Conservation (phyloP, 2,329 filamentous ascomycete genomes). For the Microdochium paspali region DNA sequence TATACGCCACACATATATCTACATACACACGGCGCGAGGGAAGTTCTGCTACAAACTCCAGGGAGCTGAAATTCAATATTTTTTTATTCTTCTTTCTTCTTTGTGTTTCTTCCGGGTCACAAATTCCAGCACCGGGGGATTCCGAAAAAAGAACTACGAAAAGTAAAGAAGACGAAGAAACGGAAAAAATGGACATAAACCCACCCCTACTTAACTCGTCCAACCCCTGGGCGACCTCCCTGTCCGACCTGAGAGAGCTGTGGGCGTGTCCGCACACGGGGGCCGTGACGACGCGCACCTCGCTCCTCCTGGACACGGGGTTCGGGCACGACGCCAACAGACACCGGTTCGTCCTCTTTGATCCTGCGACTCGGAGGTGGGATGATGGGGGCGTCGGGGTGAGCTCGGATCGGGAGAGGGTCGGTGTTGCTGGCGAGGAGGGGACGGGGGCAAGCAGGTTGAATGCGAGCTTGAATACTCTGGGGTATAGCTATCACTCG, state of each 20-base stretch:
- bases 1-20: too few relatives aligned
- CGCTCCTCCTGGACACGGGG: constrained; percentile 50
- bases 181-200: constrained; percentile 25
- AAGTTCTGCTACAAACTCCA: too few relatives aligned
- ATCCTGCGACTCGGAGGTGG: constrained; percentile 24
- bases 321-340: constrained; percentile 51
- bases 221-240: constrained; percentile 64
- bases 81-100: too few relatives aligned
- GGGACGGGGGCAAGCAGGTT: constrained; percentile 6
- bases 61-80: too few relatives aligned
- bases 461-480: constrained; percentile 52
- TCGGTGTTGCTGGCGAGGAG: constrained; percentile 8
- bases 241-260: constrained; percentile 50
- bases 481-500: constrained; percentile 62
- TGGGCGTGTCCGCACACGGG: constrained; percentile 56
- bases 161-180: too few relatives aligned
- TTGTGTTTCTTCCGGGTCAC: too few relatives aligned
- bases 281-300: constrained; percentile 66
- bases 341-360: constrained; percentile 61
- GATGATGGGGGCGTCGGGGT: too few relatives aligned
- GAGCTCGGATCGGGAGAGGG: constrained; percentile 3
- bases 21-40: too few relatives aligned
- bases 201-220: constrained; percentile 68
- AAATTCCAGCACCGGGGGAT: too few relatives aligned
- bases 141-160: too few relatives aligned